Percentiles rank a stretch among this genome's conserved stretches.
Conservation (phyloP, 257 asterid genomes). For the Solanum rostratum region DNA sequence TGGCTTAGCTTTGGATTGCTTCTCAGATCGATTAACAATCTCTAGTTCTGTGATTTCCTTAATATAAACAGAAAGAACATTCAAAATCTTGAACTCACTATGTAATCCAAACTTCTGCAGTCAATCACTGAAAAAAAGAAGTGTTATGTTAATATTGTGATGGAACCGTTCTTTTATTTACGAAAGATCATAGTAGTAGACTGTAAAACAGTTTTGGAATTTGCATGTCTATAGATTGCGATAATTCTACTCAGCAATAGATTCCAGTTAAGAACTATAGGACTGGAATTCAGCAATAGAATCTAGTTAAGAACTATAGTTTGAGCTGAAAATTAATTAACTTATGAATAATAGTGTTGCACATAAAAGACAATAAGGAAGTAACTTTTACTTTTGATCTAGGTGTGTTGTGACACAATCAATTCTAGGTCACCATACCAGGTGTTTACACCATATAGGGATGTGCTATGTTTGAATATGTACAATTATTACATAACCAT, state of each 20-base stretch:
- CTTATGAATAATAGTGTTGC: not conserved
- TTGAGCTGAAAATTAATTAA: not conserved
- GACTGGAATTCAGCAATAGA: not conserved
- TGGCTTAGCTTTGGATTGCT: not conserved
- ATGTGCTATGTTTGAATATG: not conserved
- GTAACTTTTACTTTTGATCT: not conserved
- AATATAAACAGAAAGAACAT: not conserved
- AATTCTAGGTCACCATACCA: not conserved
- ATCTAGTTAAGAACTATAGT: not conserved
- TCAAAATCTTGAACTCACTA: not conserved
- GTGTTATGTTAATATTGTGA: not conserved
- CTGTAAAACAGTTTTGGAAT: not conserved
- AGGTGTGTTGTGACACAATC: not conserved
- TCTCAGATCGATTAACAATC: not conserved
- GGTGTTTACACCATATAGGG: not conserved
- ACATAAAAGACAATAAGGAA: not conserved
- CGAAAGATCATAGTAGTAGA: not conserved
- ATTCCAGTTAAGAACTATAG: not conserved
- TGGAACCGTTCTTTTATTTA: not conserved
- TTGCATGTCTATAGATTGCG: not conserved
- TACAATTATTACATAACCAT: not conserved
- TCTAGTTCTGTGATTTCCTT: not conserved
- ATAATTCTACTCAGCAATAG: not conserved
- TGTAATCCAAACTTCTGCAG: not conserved
- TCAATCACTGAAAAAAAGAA: not conserved